A percentile compares a stretch with the other conserved stretches of the same genome.
Conservation (phyloP, 768 basidiomycete species). For the Nidularia sp. region DNA sequence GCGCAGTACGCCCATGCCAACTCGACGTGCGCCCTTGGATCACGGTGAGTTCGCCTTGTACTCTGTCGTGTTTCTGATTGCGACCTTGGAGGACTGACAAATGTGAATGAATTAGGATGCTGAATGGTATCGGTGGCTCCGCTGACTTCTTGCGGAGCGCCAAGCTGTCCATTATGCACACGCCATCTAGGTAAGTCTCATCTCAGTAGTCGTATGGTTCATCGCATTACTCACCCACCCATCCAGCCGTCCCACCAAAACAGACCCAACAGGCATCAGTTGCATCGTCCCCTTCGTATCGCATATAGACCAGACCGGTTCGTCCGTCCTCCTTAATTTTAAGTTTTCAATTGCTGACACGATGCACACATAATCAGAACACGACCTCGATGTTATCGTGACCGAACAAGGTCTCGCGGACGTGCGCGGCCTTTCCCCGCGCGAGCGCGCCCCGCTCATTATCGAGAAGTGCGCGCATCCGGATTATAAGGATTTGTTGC, state of each 20-base stretch:
- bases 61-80: background rate
- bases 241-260: slow-evolving; percentile 37
- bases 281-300: slow-evolving; percentile 46
- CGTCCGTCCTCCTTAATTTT: slow-evolving; percentile 4
- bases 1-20: slow-evolving; percentile 44
- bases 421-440: slow-evolving; percentile 39
- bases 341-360: background rate
- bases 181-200: slow-evolving; percentile 31
- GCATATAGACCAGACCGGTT: slow-evolving; percentile 46
- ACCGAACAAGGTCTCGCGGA: slow-evolving; percentile 49
- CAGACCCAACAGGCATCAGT: slow-evolving; percentile 43
- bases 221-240: background rate
- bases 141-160: slow-evolving; percentile 46
- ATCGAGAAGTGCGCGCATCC: slow-evolving; percentile 47
- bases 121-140: slow-evolving; percentile 46
- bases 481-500: slow-evolving; percentile 36
- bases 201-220: background rate
- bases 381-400: slow-evolving; percentile 43
- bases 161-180: slow-evolving; percentile 48
- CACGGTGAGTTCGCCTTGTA: slow-evolving; percentile 12
- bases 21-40: slow-evolving; percentile 46
- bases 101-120: slow-evolving; percentile 24
- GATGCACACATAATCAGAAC: slow-evolving; percentile 21
- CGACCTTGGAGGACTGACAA: no score
- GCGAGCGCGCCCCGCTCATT: slow-evolving; percentile 41